Base-by-base conservation (phyloP, 257 asterid genomes). In the Prunella vulgaris region DNA sequence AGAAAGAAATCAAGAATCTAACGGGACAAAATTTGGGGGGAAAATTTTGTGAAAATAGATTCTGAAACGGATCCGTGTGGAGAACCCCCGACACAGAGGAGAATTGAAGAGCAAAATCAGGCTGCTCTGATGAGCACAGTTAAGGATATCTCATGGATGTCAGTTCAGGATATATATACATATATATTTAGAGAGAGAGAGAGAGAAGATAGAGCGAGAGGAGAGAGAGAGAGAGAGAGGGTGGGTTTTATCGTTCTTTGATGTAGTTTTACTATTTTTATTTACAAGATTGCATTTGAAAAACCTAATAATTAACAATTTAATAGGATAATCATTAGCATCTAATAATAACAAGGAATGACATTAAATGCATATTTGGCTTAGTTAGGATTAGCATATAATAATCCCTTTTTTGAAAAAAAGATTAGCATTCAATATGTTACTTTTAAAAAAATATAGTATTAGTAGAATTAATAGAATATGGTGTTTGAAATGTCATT, bases 11-110 rank as follows among this genome's bases (percentile, higher is more conserved):
- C 9, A 64, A 60, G 52, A 85, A 77, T 77, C 71, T 71, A 73
- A 64, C 21, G 68, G 59, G 53, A 79, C 80, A 78, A 81, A 79
- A 77, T 69, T 48, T 64, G 62, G 49, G 79, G 84, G 52, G 67
- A 68, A 56, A 73, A 24, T 61, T 53, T 61, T 42, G 68, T 42
- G 71, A 18, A n/a, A 27, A 46, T 32, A 69, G 79, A 80, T 74
- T 71, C 80, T n/a, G 74, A 18, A 20, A 32, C 58, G 51, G 82
- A 66, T 76, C 79, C 76, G 81, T 68, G 76, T 68, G 60, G 71
- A 77, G 61, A 78, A 69, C 42, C 71, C n/a, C 56, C 63, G 65
- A 71, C 32, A 60, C 71, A 42, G 76, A 27, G 40, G 44, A 3
- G 69, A 61, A 68, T 30, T 66, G 70, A 71, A 46, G 78, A 60